A percentile compares a stretch with the other conserved stretches of the same genome.
These are phyloP conservation scores for Dendrobium catenatum DNA, from an alignment of 106 monocot genomes.

Conservation along the genomic window DNA sequence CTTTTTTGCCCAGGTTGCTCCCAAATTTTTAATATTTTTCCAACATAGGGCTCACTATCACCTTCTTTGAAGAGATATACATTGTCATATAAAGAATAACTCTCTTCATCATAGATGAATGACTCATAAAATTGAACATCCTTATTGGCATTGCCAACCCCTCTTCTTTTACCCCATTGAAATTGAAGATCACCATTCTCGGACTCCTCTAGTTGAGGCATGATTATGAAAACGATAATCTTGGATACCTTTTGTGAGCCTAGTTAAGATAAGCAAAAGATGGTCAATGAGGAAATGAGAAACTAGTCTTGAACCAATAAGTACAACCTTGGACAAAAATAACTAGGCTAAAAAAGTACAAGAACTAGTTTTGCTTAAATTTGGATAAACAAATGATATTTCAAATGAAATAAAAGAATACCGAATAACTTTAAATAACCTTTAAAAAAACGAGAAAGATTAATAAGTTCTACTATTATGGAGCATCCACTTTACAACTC, in stretches of 20 bases:
- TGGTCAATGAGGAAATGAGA: not conserved
- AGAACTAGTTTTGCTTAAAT: not conserved
- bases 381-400: not conserved
- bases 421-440: not conserved
- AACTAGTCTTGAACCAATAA: not conserved
- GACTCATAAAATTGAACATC: constrained; percentile 58
- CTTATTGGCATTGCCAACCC: constrained; percentile 27
- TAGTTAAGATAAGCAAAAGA: not conserved
- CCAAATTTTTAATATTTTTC: constrained; percentile 81
- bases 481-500: not conserved
- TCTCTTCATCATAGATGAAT: constrained; percentile 38
- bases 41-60: constrained; percentile 47
- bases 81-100: constrained; percentile 61
- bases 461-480: not conserved
- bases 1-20: constrained; percentile 38
- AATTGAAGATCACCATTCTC: constrained; percentile 28
- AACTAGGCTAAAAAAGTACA: not conserved
- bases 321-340: not conserved
- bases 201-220: constrained; percentile 17
- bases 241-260: not conserved
- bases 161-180: constrained; percentile 52
- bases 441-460: not conserved
- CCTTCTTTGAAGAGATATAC: constrained; percentile 53
- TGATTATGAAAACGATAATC: constrained; percentile 2
- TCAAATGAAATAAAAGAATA: not conserved